These are phyloP conservation scores for Letharia columbiana DNA, from an alignment of 495 filamentous ascomycete genomes.

Conservation along the genomic window DNA sequence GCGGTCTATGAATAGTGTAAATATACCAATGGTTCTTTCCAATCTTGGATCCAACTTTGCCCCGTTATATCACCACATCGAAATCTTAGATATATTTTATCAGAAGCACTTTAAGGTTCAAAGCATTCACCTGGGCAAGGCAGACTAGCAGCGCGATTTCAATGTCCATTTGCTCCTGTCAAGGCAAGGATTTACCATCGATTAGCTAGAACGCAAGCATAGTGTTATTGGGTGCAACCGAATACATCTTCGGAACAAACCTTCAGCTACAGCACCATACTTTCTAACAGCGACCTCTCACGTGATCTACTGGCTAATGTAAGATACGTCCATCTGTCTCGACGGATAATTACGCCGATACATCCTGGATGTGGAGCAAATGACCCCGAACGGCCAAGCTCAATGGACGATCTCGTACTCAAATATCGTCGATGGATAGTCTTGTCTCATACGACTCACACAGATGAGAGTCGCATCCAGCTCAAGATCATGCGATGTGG, in stretches of 20 bases:
- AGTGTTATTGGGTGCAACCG: neutral
- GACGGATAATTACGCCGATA: constrained; percentile 43
- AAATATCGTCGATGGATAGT: constrained; percentile 42
- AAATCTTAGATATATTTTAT: neutral
- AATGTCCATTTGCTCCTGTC: neutral
- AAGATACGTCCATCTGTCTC: constrained; percentile 29
- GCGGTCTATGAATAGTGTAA: neutral
- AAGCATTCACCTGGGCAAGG: neutral
- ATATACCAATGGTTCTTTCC: neutral
- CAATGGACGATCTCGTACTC: constrained; percentile 41
- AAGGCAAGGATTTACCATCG: neutral
- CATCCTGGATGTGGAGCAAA: constrained; percentile 31
- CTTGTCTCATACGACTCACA: constrained; percentile 42
- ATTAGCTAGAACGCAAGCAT: neutral
- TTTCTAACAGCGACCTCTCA: too few relatives aligned
- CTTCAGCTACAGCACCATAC: neutral
- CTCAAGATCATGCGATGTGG: constrained; percentile 46
- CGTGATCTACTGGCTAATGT: neutral
- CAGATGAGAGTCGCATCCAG: constrained; percentile 39
- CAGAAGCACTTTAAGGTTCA: neutral
- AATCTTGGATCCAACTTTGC: neutral
- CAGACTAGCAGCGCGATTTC: neutral
- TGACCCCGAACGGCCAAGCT: neutral
- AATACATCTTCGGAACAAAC: neutral
- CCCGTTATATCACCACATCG: neutral